Conservation (phyloP, 139 green algal species). For the Chlamydomonas sp. region DNA sequence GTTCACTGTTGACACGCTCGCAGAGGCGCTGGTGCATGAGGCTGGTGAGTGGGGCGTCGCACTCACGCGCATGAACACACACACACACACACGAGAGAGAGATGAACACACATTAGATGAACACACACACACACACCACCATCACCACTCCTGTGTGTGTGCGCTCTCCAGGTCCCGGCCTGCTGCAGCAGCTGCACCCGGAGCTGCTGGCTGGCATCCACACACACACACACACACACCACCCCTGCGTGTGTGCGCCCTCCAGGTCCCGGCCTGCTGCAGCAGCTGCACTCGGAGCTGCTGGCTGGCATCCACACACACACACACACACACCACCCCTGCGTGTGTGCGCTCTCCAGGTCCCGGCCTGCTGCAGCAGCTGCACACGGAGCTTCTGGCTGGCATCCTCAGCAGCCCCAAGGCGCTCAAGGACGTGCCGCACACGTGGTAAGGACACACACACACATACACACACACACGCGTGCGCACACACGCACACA, state of each 20-base stretch:
- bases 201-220: neutral
- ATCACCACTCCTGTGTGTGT: too few species aligned
- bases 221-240: conserved; percentile 3
- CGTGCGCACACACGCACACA: too few species aligned
- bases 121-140: conserved; percentile 1
- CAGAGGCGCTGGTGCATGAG: conserved; percentile 3
- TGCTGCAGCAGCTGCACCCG: neutral
- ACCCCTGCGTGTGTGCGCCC: too few species aligned
- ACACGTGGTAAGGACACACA: too few species aligned
- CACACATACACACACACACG: too few species aligned
- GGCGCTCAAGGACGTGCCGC: too few species aligned
- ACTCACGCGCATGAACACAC: too few species aligned
- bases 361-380: conserved; percentile 5
- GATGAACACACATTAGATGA: too few species aligned
- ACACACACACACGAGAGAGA: too few species aligned
- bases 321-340: neutral
- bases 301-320: neutral
- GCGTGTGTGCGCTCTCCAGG: conserved; percentile 8
- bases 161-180: neutral
- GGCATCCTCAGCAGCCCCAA: conserved; percentile 10
- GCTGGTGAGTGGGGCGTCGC: too few species aligned
- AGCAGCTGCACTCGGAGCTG: neutral
- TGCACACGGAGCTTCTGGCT: conserved; percentile 10
- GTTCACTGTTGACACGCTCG: conserved; percentile 9
- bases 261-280: neutral